Conservation (phyloP, 306 rosid genomes). For the Aeschynomene evenia region DNA sequence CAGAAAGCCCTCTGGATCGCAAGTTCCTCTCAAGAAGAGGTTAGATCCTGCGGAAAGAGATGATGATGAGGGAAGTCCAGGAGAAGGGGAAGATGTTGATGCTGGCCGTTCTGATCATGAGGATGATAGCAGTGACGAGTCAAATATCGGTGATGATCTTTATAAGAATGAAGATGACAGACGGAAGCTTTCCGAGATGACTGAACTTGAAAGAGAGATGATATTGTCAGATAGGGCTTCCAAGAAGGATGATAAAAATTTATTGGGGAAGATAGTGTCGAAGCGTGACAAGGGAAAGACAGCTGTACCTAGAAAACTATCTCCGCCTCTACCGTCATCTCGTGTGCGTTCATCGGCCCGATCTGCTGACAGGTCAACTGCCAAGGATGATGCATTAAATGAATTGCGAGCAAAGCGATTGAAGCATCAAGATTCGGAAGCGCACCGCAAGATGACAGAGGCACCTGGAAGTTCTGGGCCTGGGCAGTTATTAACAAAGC, state of each 20-base stretch:
- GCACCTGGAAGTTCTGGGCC: constrained; percentile 54
- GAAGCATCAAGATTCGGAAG: constrained; percentile 88
- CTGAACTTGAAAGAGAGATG: constrained; percentile 97
- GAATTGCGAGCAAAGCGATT: constrained; percentile 88
- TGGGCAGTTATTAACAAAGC: constrained; percentile 53
- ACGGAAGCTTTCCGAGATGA: constrained; percentile 81
- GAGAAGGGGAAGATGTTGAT: constrained; percentile 48
- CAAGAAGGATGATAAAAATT: constrained; percentile 73
- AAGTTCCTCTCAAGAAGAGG: constrained; percentile 86
- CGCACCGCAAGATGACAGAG: constrained; percentile 56
- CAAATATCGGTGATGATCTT: constrained; percentile 86
- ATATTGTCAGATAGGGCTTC: constrained; percentile 82
- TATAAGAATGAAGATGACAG: constrained; percentile 82
- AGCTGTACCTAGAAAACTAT: constrained; percentile 47
- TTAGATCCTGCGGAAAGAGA: constrained; percentile 59
- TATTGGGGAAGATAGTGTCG: constrained; percentile 68
- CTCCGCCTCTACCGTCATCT: constrained; percentile 65
- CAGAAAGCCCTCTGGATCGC: constrained; percentile 59
- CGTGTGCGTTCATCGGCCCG: constrained; percentile 76
- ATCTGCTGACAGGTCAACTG: constrained; percentile 71
- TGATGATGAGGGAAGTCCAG: constrained; percentile 60
- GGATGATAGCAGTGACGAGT: constrained; percentile 66
- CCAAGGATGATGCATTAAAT: constrained; percentile 90
- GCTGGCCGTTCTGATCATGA: constrained; percentile 52
- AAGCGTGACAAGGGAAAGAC: constrained; percentile 74